Base-by-base conservation (phyloP, 139 green algal species). In the Chlamydomonas incerta region DNA sequence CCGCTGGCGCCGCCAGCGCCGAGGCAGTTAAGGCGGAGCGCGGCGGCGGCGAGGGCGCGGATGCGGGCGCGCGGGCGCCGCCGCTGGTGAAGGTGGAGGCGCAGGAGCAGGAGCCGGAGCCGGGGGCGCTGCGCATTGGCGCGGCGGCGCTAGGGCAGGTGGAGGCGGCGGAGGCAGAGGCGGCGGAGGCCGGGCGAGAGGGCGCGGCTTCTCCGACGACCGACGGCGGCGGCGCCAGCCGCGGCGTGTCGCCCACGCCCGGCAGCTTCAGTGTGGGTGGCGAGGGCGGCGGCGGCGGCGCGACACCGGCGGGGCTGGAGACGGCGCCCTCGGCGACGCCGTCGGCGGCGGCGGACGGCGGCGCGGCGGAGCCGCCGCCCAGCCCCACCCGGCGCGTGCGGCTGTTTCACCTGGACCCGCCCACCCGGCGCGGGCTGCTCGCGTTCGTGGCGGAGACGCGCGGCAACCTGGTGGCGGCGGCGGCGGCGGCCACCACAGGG, bases 71-170 rank as follows among this genome's bases (percentile, higher is more conserved):
- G 1, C 23, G 20, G 15, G n/a, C 24, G 60, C 35, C 18, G n/a
- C 20, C 18, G 63, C 47, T 29, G 4, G 34, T 52, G 29, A 63
- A 81, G 63, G 26, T n/a, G 37, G 62, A 81, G 71, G 31, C 83
- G 55, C n/a, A 76, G 66, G 65, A 74, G 66, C 60, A 87, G 74
- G 55, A 23, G 26, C 37, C n/a, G 62, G 63, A 9, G n/a, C n/a
- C n/a, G n/a, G n/a, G n/a, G n/a, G n/a, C n/a, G n/a, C n/a, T n/a
- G n/a, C n/a, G n/a, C n/a, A n/a, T n/a, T n/a, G n/a, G n/a, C n/a
- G n/a, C n/a, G n/a, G n/a, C n/a, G 14, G 52, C 52, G 21, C 18
- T 35, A 18, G 46, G 13, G 72, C 71, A 35, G 14, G 46, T 1
- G 52, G 20, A 68, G 50, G 58, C 50, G 1, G 55, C 76, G n/a